Evolutionary conservation across 2,329 filamentous ascomycete genomes (phyloP), one percentile per base, ranked within the genome.

Genomic region (Harringtonia lauricola): DNA sequence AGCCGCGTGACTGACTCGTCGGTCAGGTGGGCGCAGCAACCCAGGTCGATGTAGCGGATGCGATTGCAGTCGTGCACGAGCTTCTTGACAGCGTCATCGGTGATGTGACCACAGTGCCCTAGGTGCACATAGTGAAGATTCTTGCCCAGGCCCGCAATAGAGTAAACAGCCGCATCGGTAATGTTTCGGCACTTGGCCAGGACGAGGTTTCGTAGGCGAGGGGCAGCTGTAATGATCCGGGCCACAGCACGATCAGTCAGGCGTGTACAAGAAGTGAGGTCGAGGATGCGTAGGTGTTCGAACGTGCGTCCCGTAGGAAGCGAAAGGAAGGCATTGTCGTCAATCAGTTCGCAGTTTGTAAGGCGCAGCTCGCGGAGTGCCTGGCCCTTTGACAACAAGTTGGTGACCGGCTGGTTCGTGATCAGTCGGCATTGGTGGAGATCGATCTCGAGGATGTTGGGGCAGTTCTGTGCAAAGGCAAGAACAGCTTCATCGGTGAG

Each of bases 121-220:
- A 98, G 72, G 57, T 98, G 92, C 42, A 98, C 82, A 60, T 95
- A 96, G 62, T 98, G 92, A 43, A 98, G 67, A 55, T 96, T 98
- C 69, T 95, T 96, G 49, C 89, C 88, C 4, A 98, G 73, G 54
- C 78, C 82, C 45, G 88, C 83, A 50, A 98, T 96, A 44, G 89
- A 83, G 53, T 83, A 71, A 9, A 98, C 88, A 9, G 90, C 83
- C 38, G 77, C 74, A 63, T 98, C 90, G 2, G 92, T 96, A 55
- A 98, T 86, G 56, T 89, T 83, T 51, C 84, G 79, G 63, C 92
- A 98, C 65, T 98, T 98, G 51, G 89, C 87, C 15, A 98, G 74
- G 7, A 98, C 89, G 3, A 98, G 71, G 57, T 96, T 96, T 42
- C 92, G 82, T 42, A 98, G 72, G 12, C 89, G 81, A 7, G 92